Percentiles rank a stretch among this genome's conserved stretches.
Evolutionary conservation across 2,329 filamentous ascomycete species (phyloP).

Genomic region (Neopestalotiopsis clavispora): DNA sequence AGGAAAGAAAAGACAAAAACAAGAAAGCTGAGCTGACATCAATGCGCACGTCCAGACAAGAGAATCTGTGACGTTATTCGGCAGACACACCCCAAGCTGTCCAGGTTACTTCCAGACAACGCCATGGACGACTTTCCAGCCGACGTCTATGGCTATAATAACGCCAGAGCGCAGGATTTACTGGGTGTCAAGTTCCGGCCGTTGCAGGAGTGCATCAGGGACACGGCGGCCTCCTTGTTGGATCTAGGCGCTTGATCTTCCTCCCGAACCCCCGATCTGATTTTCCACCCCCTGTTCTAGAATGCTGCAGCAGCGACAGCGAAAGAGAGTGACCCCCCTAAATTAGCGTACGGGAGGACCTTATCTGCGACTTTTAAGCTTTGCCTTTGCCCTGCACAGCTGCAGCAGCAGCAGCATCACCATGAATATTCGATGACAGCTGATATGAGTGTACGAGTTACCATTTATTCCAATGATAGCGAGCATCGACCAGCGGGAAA

Average conservation of each 20-base stretch:
- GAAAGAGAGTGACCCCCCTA: background rate
- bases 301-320: background rate
- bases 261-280: background rate
- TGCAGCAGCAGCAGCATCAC: background rate
- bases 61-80: conserved; percentile 8
- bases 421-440: background rate
- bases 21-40: background rate
- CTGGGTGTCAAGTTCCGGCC: conserved; percentile 2
- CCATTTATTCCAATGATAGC: too few species aligned
- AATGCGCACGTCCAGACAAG: background rate
- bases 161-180: background rate
- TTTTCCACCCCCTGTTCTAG: background rate
- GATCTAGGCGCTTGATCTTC: background rate
- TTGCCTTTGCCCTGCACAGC: background rate
- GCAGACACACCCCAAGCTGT: conserved; percentile 8
- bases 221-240: conserved; percentile 2
- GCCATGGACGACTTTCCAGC: conserved; percentile 5
- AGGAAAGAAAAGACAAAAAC: too few species aligned
- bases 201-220: conserved; percentile 7
- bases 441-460: background rate
- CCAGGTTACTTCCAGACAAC: background rate
- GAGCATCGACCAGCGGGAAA: too few species aligned
- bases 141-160: conserved; percentile 10
- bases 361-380: background rate
- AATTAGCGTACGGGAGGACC: background rate